Percentiles rank a stretch among this genome's conserved stretches.
Conservation (phyloP, 192 early-diverging fungal species). For the Entomortierella lignicola region DNA sequence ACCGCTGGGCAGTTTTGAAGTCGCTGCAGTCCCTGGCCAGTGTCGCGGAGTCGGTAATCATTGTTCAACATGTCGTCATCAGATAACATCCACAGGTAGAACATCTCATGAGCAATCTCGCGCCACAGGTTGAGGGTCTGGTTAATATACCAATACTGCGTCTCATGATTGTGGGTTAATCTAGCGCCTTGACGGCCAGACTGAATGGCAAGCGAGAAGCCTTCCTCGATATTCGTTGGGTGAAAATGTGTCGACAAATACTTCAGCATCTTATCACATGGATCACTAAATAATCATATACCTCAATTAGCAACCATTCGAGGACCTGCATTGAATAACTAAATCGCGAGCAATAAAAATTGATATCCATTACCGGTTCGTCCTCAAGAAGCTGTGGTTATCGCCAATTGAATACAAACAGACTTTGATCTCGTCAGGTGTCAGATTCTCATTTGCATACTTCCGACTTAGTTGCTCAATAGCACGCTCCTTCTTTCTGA, state of each 20-base stretch:
- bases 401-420: conserved; percentile 98
- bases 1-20: conserved; percentile 91
- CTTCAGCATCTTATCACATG: conserved; percentile 91
- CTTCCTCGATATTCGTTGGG: conserved; percentile 69
- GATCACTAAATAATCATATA: conserved; percentile 74
- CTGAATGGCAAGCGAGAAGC: conserved; percentile 83
- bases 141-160: conserved; percentile 82
- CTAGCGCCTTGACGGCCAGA: conserved; percentile 87
- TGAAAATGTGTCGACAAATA: conserved; percentile 81
- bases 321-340: background rate
- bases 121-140: conserved; percentile 97
- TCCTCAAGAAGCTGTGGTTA: conserved; percentile 93
- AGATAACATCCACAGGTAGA: conserved; percentile 92
- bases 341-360: background rate
- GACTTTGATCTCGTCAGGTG: conserved; percentile 77
- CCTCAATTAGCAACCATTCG: too few species aligned
- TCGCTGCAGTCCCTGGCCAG: conserved; percentile 97
- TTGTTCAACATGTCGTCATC: conserved; percentile 90
- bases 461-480: conserved; percentile 88
- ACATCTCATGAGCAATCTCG: conserved; percentile 98
- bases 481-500: conserved; percentile 90
- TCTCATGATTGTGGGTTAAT: conserved; percentile 91
- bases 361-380: conserved; percentile 65
- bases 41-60: conserved; percentile 91
- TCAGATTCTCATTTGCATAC: conserved; percentile 70